Base-by-base conservation (phyloP, 2,329 filamentous ascomycete species). In the Colletotrichum costaricense region DNA sequence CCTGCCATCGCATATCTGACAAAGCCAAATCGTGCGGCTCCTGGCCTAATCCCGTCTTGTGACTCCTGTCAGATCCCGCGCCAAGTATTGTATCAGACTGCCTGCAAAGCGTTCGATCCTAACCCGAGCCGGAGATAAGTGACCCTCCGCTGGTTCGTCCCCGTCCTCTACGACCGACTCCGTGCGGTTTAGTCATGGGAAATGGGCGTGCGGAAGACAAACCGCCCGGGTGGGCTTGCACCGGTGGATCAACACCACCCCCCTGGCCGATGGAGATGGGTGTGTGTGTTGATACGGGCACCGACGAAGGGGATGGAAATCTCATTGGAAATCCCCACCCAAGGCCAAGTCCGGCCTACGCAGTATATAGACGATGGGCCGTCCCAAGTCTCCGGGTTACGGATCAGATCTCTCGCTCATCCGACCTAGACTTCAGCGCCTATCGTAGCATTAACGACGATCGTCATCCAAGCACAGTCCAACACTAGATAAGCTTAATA, bases 221-320 rank as follows among this genome's bases (percentile, higher is more conserved):
- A 56, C 67, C 56, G 56, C 49, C 57, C 67, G 60, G 66, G 67
- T 62, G 60, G 67, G 46, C 22, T 38, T 58, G 33, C 58, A 52
- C 35, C 35, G 60, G 62, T 73, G 70, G 70, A 65, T 46, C 64
- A 4, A 65, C 56, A 38, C 26, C 33, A 30, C 33, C 24, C 33
- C 71, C 62, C 62, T 70, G 62, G 66, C 14, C 59, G 54, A n/a
- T 65, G 54, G 52, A 28, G 55, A 70, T 65, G 67, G 66, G 55
- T 33, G 46, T 72, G 46, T 72, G 38, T 42, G 38, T 52, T 69
- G 65, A 69, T 69, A 68, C 30, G 64, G 57, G 35, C 67, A 57
- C 59, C 70, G 67, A 57, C 70, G 62, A 73, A 70, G 67, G 60
- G 46, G 33, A 65, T 73, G 67, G 71, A 71, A 66, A 57, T 24